These are phyloP conservation scores for Hippophae rhamnoides DNA, from an alignment of 306 rosid species.

Conservation along the genomic window DNA sequence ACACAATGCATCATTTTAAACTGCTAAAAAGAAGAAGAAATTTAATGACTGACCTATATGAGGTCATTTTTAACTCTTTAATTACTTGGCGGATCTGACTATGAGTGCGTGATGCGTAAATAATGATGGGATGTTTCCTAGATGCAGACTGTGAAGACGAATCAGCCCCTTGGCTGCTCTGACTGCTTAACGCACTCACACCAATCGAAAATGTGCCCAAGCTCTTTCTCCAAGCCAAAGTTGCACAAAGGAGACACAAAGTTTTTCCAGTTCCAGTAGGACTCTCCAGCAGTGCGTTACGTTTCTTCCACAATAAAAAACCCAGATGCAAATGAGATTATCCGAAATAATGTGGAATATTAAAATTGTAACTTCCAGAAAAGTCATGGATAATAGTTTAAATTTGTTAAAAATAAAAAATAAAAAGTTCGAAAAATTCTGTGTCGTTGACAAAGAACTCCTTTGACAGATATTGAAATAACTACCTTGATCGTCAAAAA, in stretches of 20 bases:
- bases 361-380: no score
- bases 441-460: no score
- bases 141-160: conserved; percentile 31
- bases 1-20: neutral
- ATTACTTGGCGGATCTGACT: conserved; percentile 97
- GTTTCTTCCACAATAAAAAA: conserved; percentile 37
- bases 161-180: conserved; percentile 30
- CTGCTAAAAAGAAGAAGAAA: neutral
- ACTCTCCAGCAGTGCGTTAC: conserved; percentile 91
- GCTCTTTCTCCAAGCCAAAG: conserved; percentile 89
- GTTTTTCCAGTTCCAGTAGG: conserved; percentile 98
- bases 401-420: no score
- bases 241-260: conserved; percentile 88
- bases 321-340: conserved; percentile 1
- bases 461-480: no score
- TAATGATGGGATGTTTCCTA: conserved; percentile 45
- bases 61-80: conserved; percentile 71
- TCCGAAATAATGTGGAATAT: neutral
- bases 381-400: no score
- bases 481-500: no score
- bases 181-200: conserved; percentile 24
- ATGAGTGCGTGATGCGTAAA: conserved; percentile 89
- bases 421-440: no score
- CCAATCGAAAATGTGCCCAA: conserved; percentile 73
- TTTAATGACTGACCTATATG: conserved; percentile 54